These are phyloP conservation scores for Ilex aquifolium DNA, from an alignment of 257 asterid species.

Conservation along the genomic window DNA sequence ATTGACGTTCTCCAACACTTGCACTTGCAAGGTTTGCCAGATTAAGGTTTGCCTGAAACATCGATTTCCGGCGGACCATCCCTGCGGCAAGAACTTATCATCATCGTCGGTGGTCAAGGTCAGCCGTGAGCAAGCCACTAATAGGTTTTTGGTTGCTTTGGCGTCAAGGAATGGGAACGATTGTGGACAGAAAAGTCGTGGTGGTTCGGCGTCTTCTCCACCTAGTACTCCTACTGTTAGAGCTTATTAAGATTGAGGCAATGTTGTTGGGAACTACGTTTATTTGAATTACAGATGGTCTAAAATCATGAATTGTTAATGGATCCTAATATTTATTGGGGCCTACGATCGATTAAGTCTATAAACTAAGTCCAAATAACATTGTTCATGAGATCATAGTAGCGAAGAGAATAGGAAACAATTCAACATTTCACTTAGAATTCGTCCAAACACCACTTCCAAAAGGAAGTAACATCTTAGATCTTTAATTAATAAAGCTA, in stretches of 20 bases:
- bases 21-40: conserved; percentile 56
- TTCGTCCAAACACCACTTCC: too few relatives aligned
- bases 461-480: too few relatives aligned
- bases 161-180: conserved; percentile 53
- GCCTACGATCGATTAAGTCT: too few relatives aligned
- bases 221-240: conserved; percentile 28
- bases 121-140: conserved; percentile 5
- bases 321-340: too few relatives aligned
- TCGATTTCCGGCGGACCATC: conserved; percentile 76
- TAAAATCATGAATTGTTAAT: too few relatives aligned
- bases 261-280: too few relatives aligned
- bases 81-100: conserved; percentile 29
- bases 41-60: conserved; percentile 72
- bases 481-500: too few relatives aligned
- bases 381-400: too few relatives aligned
- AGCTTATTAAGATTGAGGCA: conserved; percentile 29
- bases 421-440: too few relatives aligned
- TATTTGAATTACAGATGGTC: too few relatives aligned
- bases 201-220: conserved; percentile 16
- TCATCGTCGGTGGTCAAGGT: conserved; percentile 5
- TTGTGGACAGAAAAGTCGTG: conserved; percentile 40
- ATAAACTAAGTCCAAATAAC: too few relatives aligned
- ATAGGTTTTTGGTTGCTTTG: conserved; percentile 55
- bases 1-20: conserved; percentile 82
- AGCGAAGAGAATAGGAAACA: too few relatives aligned